phyloP scores from a whole-genome alignment of 176 grass and related monocot species.

The Luzula sylvatica region DNA sequence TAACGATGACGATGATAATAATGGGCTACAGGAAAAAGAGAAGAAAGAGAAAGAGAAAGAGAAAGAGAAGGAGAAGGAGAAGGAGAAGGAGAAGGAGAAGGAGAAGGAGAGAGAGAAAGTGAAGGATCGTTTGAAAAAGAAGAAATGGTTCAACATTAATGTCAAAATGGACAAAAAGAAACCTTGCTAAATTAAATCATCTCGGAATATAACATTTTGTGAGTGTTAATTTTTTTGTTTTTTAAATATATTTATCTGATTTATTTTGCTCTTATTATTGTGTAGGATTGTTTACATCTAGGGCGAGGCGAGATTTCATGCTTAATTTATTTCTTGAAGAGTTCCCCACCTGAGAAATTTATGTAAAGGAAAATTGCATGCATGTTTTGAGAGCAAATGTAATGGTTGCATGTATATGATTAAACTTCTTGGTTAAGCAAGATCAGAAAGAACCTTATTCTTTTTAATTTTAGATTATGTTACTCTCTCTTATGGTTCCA shows the following conservation, averaged over 20 bases:
- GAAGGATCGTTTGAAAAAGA: conserved; percentile 40
- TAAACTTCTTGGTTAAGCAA: neutral
- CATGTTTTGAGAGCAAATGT: neutral
- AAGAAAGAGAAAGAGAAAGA: conserved; percentile 48
- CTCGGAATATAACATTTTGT: conserved; percentile 22
- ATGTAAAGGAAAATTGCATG: conserved; percentile 29
- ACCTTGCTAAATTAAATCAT: conserved; percentile 70
- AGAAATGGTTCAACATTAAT: conserved; percentile 83
- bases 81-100: conserved; percentile 37
- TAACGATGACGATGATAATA: conserved; percentile 26
- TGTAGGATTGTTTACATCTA: conserved; percentile 6
- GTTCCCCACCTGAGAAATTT: conserved; percentile 9
- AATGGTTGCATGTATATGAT: conserved; percentile 3
- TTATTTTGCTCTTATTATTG: neutral
- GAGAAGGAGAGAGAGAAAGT: conserved; percentile 44
- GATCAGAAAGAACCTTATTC: too few species aligned
- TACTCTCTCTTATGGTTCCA: too few species aligned
- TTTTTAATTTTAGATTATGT: too few species aligned
- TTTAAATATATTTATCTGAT: neutral
- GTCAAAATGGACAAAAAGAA: conserved; percentile 92
- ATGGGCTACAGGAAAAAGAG: conserved; percentile 23
- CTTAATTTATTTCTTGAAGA: conserved; percentile 24
- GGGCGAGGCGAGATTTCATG: neutral
- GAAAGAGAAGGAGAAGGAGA: conserved; percentile 27
- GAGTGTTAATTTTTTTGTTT: neutral